Percentiles rank a stretch among this genome's conserved stretches.
Conservation (phyloP, 495 filamentous ascomycete species). For the Letharia columbiana region DNA sequence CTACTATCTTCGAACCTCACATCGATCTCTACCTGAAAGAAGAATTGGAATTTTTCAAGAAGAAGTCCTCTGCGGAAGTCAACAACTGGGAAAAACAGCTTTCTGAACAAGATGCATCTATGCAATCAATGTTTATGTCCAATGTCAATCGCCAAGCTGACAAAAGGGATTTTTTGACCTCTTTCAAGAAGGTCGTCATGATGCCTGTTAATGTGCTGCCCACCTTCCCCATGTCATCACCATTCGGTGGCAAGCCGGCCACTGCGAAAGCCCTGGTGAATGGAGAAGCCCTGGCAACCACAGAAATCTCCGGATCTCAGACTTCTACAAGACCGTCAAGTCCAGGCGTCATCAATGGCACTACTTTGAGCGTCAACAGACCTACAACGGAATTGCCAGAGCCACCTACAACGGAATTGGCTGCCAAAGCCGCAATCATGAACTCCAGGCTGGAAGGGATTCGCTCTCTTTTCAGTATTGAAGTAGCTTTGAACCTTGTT, state of each 20-base stretch:
- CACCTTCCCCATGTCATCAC: constrained; percentile 48
- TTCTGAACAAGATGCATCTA: constrained; percentile 80
- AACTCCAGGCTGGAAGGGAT: constrained; percentile 89
- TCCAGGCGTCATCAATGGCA: constrained; percentile 28
- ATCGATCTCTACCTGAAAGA: constrained; percentile 89
- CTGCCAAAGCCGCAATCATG: constrained; percentile 95
- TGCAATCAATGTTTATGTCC: constrained; percentile 90
- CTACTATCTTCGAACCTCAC: constrained; percentile 78
- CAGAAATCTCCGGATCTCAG: constrained; percentile 31
- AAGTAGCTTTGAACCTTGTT: constrained; percentile 81
- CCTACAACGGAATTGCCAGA: constrained; percentile 47
- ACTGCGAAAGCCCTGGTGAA: constrained; percentile 32
- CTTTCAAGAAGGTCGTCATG: constrained; percentile 98
- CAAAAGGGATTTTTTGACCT: constrained; percentile 90
- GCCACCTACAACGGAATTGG: constrained; percentile 80
- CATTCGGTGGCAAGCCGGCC: constrained; percentile 39
- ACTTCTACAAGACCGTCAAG: constrained; percentile 39
- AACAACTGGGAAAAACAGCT: constrained; percentile 83
- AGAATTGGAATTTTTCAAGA: constrained; percentile 78
- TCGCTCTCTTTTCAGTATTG: constrained; percentile 87
- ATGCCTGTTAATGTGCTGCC: constrained; percentile 91
- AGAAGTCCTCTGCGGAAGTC: constrained; percentile 65
- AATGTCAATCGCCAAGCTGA: constrained; percentile 90
- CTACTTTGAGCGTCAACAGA: constrained; percentile 29
- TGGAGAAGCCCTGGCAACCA: constrained; percentile 35